Evolutionary conservation across 192 early-diverging fungal species (phyloP).

Genomic region (Lobosporangium transversale): DNA sequence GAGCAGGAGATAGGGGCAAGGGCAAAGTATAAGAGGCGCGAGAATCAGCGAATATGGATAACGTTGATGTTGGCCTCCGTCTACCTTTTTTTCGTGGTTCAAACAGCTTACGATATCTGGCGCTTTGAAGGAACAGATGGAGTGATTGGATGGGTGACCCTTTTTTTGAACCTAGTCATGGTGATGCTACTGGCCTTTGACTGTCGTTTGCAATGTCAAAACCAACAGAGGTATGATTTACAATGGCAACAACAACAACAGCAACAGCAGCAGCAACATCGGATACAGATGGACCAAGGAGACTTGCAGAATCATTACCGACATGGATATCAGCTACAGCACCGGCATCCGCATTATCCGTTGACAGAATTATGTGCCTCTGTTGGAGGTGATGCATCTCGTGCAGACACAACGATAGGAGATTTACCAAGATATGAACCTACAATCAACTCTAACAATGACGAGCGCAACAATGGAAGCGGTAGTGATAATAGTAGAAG

Average conservation of each 20-base stretch:
- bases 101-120: not conserved
- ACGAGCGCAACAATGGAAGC: not conserved
- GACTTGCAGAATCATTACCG: not conserved
- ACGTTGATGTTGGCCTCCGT: not conserved
- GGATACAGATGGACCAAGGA: not conserved
- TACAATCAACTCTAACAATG: not conserved
- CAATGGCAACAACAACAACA: not conserved
- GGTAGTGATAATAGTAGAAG: not conserved
- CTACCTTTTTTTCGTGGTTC: not conserved
- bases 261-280: not conserved
- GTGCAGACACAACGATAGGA: not conserved
- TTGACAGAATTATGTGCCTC: not conserved
- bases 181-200: not conserved
- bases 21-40: not conserved
- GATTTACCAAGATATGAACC: not conserved
- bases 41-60: not conserved
- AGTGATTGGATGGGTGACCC: constrained; percentile 5
- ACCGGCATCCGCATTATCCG: no score
- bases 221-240: not conserved
- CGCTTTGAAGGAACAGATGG: no score
- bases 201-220: not conserved
- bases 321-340: not conserved
- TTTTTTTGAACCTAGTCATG: not conserved
- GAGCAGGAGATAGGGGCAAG: not conserved
- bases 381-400: not conserved